These are phyloP conservation scores for Senna tora DNA, from an alignment of 306 rosid genomes.

Conservation along the genomic window DNA sequence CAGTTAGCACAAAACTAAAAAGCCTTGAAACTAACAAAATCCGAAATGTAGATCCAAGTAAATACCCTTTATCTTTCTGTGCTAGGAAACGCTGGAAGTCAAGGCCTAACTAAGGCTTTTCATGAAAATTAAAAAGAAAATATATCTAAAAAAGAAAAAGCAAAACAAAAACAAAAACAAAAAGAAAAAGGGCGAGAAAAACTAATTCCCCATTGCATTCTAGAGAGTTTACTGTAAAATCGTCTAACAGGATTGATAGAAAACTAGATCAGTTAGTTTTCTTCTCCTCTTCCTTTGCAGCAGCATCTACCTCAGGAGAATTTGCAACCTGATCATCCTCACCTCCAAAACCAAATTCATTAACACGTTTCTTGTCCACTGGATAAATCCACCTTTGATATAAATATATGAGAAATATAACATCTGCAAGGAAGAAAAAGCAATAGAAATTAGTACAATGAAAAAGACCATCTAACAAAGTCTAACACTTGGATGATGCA, in stretches of 20 bases:
- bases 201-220: slow-evolving; percentile 38
- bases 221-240: slow-evolving; percentile 35
- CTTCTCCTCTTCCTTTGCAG: slow-evolving; percentile 79
- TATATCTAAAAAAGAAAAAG: too few relatives aligned
- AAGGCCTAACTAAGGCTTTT: slow-evolving; percentile 25
- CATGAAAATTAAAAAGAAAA: neutral
- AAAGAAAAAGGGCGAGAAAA: slow-evolving; percentile 33
- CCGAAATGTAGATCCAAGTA: slow-evolving; percentile 8
- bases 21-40: slow-evolving; percentile 19
- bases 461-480: neutral
- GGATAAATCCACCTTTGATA: slow-evolving; percentile 96
- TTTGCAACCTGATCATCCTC: slow-evolving; percentile 65
- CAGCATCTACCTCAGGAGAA: slow-evolving; percentile 43
- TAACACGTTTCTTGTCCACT: slow-evolving; percentile 89
- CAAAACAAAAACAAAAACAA: slow-evolving; percentile 40
- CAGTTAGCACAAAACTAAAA: slow-evolving; percentile 14
- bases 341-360: slow-evolving; percentile 94
- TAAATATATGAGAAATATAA: slow-evolving; percentile 78
- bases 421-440: slow-evolving; percentile 63
- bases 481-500: neutral
- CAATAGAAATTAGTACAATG: slow-evolving; percentile 28
- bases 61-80: slow-evolving; percentile 29
- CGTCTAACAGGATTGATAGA: slow-evolving; percentile 25
- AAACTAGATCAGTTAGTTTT: slow-evolving; percentile 76
- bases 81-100: slow-evolving; percentile 31